Base-by-base conservation (phyloP, 176 grass and related monocot genomes). In the Rhynchospora pubera region DNA sequence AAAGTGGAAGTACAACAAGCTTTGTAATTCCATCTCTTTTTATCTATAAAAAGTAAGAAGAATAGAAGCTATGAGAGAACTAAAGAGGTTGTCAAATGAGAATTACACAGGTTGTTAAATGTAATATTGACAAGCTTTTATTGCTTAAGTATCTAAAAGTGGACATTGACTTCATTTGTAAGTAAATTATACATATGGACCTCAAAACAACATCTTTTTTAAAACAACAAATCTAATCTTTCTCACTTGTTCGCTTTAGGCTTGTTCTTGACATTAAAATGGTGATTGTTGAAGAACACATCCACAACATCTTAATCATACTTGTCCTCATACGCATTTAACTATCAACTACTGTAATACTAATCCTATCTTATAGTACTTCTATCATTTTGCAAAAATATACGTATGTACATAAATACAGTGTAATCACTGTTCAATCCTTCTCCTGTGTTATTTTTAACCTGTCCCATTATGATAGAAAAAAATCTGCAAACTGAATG, bases 1-100 rank as follows among this genome's bases (percentile, higher is more conserved):
- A 99, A 44, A 99, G 96, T 85, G 96, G 96, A 65, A 99, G 89
- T 67, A 99, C 96, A 42, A 97, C 94, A 82, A 99, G 92, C 88
- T 99, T 99, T 78, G 96, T 99, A 67, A 99, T 95, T 63, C 92
- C 84, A 90, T 99, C 96, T 69, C 19, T 87, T 85, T 97, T 97
- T 76, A 97, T 97, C 94, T 97, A 85, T 34, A 79, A 85, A 75
- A 51, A 16, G 62, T 63, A 70, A 71, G 7, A n/a, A n/a, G n/a
- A 83, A 63, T 65, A 78, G 50, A 67, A 78, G 11, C 11, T 66
- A 45, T 42, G 46, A 28, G n/a, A n/a, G 50, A 43, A 80, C 62
- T 45, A 56, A 53, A 69, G 26, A 71, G 34, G 4, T 46, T 65
- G 16, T 62, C 18, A 81, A 22, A 65, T 57, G 3, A 12, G 9